A percentile compares a stretch with the other conserved stretches of the same genome.
These are phyloP conservation scores for Pyronema domesticum DNA, from an alignment of 495 filamentous ascomycete species.

Conservation along the genomic window DNA sequence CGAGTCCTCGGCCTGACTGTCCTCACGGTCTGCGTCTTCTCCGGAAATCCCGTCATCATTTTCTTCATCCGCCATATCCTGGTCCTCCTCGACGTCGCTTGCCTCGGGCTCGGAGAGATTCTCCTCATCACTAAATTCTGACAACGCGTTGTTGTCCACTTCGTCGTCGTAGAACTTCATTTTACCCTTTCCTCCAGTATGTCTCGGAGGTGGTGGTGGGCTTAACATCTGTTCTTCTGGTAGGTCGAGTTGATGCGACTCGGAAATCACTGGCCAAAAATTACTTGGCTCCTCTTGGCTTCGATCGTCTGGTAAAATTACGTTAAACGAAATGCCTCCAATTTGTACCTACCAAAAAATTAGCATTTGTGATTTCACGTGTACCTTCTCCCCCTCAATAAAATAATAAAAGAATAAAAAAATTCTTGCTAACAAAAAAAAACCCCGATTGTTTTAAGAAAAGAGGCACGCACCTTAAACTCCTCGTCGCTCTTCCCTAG, in stretches of 20 bases:
- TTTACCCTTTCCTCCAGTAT: slow-evolving; percentile 9
- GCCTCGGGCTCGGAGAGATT: neutral
- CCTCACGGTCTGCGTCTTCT: slow-evolving; percentile 11
- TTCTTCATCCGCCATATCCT: slow-evolving; percentile 6
- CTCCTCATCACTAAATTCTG: slow-evolving; percentile 11
- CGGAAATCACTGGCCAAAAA: neutral
- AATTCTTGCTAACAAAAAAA: neutral
- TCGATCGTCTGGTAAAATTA: slow-evolving; percentile 13
- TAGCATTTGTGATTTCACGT: no score
- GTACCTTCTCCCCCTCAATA: no score
- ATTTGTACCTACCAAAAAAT: slow-evolving; percentile 19
- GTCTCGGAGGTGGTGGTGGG: neutral
- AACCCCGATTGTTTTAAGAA: no score
- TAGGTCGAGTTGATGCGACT: neutral
- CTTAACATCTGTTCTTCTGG: neutral
- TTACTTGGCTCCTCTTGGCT: neutral
- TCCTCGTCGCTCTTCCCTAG: slow-evolving; percentile 5
- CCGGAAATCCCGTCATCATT: slow-evolving; percentile 8
- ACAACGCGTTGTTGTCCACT: slow-evolving; percentile 11
- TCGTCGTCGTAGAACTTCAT: slow-evolving; percentile 13
- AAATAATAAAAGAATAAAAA: neutral
- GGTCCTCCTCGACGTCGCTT: slow-evolving; percentile 27
- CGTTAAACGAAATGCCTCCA: slow-evolving; percentile 21
- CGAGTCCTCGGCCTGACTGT: slow-evolving; percentile 14
- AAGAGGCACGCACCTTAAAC: no score